Base-by-base conservation (phyloP, 75 land plant genomes). In the Selaginella moellendorffii region DNA sequence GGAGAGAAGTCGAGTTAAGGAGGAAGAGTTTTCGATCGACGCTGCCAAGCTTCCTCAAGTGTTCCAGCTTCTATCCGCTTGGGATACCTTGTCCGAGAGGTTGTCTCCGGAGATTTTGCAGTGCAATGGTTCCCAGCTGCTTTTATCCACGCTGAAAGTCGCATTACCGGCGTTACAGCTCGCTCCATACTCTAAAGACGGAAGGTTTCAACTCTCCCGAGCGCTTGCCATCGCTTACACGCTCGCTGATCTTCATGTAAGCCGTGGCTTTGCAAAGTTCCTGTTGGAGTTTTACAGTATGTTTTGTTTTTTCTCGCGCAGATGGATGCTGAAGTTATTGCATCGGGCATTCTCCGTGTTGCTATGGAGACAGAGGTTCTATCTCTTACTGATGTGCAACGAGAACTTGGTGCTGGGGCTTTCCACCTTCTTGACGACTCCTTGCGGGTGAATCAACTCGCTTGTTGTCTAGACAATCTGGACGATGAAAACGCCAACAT, bases 261-360 rank as follows among this genome's bases (percentile, higher is more conserved):
- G 73, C 14, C 46, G 46, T 5, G 46, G n/a, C n/a, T n/a, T n/a
- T n/a, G n/a, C n/a, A n/a, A n/a, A n/a, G n/a, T n/a, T n/a, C n/a
- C n/a, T n/a, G n/a, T n/a, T n/a, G n/a, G n/a, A n/a, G n/a, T n/a
- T n/a, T n/a, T n/a, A n/a, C n/a, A n/a, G 14, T 54, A 8, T 29
- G 1, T 1, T 19, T 1, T 18, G 18, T 29, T 26, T 67, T n/a
- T 51, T 68, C 5, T 28, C 30, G 63, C n/a, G 64, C 74, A 89
- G 90, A 90, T 95, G 96, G 99, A 95, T 54, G 90, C 90, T 10
- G 86, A 80, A 68, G 88, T 89, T 42, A 86, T 95, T 61, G 83
- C 90, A 14, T 85, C 90, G 60, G 83, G 85, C 17, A 59, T 89
- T 58, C 76, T 95, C 54, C 76, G 77, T n/a, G 76, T 75, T 54